Percentiles rank a stretch among this genome's conserved stretches.
Evolutionary conservation across 2,329 filamentous ascomycete species (phyloP).

Genomic region (Calonectria crousiana): DNA sequence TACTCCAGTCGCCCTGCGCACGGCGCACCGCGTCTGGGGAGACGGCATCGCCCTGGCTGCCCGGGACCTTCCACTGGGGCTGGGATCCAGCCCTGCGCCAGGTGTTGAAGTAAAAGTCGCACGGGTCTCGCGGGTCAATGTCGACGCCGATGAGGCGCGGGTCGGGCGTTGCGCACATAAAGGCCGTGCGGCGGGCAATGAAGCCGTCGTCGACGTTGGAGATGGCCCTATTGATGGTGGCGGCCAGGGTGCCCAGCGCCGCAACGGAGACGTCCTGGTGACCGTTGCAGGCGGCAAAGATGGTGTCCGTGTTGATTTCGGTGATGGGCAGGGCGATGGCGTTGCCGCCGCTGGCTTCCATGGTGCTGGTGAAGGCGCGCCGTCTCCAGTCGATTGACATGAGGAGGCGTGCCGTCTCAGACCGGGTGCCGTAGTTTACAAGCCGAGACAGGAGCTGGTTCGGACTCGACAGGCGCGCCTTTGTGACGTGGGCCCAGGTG

Average conservation of each 20-base stretch:
- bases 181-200: not conserved
- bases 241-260: not conserved
- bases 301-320: not conserved
- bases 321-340: not conserved
- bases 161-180: not conserved
- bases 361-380: not conserved
- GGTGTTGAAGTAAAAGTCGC: slow-evolving; percentile 14
- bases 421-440: not conserved
- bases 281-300: not conserved
- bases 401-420: not conserved
- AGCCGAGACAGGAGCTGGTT: not conserved
- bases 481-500: slow-evolving; percentile 9
- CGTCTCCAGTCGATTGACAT: not conserved
- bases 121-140: slow-evolving; percentile 4
- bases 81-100: not conserved
- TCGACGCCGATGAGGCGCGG: not conserved
- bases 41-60: not conserved
- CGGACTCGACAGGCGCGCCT: not conserved
- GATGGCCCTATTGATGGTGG: not conserved
- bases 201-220: not conserved
- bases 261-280: not conserved
- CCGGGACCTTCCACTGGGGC: not conserved
- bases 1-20: slow-evolving; percentile 1
- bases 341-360: not conserved
- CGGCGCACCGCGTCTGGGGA: not conserved